Base-by-base conservation (phyloP, 1,139 yeast species). In the Taiozyma sp. region DNA sequence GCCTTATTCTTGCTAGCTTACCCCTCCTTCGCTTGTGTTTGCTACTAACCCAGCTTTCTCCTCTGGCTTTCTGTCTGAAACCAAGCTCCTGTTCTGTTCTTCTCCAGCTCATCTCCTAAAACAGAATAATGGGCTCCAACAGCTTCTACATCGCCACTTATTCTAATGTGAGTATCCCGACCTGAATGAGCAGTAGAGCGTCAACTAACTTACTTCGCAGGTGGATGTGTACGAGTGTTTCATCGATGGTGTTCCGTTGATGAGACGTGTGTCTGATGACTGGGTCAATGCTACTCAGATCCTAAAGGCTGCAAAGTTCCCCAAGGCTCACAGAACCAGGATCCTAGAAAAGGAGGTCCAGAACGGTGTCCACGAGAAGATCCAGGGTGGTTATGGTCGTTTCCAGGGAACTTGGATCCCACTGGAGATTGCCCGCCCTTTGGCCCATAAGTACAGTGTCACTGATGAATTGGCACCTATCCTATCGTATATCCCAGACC, bases 321-420 rank as follows among this genome's bases (percentile, higher is more conserved):
- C 97, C 57, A 92, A 92, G 67, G 96, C 97, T 1, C 90, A 87
- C 65, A 75, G 98, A 64, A 92, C 97, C 6, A 82, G 96, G 63
- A 91, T 91, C 57, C 76, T 92, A 59, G 98, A 93, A 65, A 84
- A 86, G 62, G 97, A 95, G 53, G 95, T 91, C 32, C 95, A 90
- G 62, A 84, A 81, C 48, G 96, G 96, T 6, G 70, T 75, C 19
- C 97, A 90, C 66, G 97, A 92, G 66, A 92, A 92, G 68, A 90
- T 93, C 44, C 98, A 92, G 69, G 99, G 98, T 61, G 98, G 98
- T 4, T 92, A 91, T 62, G 98, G 97, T 45, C 83, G 93, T 64
- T 93, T 91, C 69, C 98, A 93, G 68, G 99, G 99, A 14, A 92
- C 97, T 0, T 93, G 97, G 90, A 84, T 91, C 34, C 96, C 97